Evolutionary conservation across 495 filamentous ascomycete genomes (phyloP).

Genomic region (Xylaria bambusicola): DNA sequence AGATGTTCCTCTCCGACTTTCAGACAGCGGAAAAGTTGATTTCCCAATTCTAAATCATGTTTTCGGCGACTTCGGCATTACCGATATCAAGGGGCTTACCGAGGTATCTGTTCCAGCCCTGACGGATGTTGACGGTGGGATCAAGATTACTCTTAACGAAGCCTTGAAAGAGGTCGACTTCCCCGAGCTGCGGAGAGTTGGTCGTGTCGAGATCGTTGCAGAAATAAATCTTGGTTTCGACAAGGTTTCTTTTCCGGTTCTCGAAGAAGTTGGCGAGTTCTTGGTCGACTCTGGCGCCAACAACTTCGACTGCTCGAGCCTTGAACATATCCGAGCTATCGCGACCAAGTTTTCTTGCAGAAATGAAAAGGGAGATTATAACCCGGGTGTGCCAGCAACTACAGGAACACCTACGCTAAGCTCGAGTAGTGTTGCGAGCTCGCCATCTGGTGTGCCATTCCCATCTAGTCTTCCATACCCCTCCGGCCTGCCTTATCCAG

Average conservation of each 20-base stretch:
- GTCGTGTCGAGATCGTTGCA: background rate
- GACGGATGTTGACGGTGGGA: constrained; percentile 2
- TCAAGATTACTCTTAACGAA: background rate
- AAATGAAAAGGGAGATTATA: background rate
- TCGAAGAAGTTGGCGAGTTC: constrained; percentile 9
- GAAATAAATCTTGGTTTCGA: background rate
- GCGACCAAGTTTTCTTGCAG: constrained; percentile 7
- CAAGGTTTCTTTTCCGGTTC: background rate
- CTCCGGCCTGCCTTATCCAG: too few species aligned
- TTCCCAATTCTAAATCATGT: constrained; percentile 6
- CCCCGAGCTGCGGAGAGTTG: background rate
- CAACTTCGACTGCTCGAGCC: constrained; percentile 1
- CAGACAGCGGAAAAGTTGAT: background rate
- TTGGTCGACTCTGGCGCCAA: background rate
- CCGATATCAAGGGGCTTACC: background rate
- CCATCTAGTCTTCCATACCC: too few species aligned
- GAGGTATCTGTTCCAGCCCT: background rate
- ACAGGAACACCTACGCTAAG: too few species aligned
- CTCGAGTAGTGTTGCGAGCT: too few species aligned
- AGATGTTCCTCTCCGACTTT: background rate
- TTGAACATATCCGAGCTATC: constrained; percentile 4
- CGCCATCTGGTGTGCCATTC: too few species aligned
- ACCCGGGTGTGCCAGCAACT: background rate
- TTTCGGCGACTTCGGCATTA: constrained; percentile 10
- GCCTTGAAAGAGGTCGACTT: background rate